Conservation (phyloP, 2,329 filamentous ascomycete genomes). For the Neopestalotiopsis sp. region DNA sequence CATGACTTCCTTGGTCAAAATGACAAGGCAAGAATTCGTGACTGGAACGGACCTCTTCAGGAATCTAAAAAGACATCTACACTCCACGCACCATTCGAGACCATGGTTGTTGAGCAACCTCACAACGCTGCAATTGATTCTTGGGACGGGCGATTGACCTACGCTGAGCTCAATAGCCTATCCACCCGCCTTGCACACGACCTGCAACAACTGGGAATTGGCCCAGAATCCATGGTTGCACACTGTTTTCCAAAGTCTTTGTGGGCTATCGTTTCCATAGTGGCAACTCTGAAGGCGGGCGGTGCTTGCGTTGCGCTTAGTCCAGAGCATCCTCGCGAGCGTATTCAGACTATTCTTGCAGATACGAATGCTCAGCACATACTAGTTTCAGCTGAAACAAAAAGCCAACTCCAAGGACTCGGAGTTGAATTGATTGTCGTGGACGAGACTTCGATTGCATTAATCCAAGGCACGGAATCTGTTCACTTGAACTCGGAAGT, state of each 20-base stretch:
- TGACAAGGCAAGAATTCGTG: slow-evolving; percentile 5
- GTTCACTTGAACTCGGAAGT: not conserved
- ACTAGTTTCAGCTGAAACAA: slow-evolving; percentile 12
- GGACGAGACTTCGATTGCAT: not conserved
- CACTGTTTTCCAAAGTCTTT: slow-evolving; percentile 42
- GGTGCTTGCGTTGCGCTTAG: slow-evolving; percentile 41
- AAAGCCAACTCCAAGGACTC: not conserved
- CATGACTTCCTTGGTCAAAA: not conserved
- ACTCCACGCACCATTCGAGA: slow-evolving; percentile 7
- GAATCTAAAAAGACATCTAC: not conserved
- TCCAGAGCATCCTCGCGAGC: slow-evolving; percentile 38
- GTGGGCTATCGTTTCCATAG: slow-evolving; percentile 38
- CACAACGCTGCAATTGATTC: slow-evolving; percentile 28
- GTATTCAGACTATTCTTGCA: slow-evolving; percentile 40
- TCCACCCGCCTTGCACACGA: slow-evolving; percentile 30
- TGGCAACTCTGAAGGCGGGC: slow-evolving; percentile 42
- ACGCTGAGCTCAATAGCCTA: slow-evolving; percentile 33
- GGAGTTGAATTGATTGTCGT: not conserved
- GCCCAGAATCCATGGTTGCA: slow-evolving; percentile 36
- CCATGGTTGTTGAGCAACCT: not conserved
- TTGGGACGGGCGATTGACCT: slow-evolving; percentile 38
- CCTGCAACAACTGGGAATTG: slow-evolving; percentile 32
- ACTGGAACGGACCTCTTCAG: not conserved
- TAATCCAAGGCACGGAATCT: not conserved
- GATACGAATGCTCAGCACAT: slow-evolving; percentile 25